Percentiles rank a stretch among this genome's conserved stretches.
Evolutionary conservation across 164 flowering plant species (phyloP).

Genomic region (Piper betle): DNA sequence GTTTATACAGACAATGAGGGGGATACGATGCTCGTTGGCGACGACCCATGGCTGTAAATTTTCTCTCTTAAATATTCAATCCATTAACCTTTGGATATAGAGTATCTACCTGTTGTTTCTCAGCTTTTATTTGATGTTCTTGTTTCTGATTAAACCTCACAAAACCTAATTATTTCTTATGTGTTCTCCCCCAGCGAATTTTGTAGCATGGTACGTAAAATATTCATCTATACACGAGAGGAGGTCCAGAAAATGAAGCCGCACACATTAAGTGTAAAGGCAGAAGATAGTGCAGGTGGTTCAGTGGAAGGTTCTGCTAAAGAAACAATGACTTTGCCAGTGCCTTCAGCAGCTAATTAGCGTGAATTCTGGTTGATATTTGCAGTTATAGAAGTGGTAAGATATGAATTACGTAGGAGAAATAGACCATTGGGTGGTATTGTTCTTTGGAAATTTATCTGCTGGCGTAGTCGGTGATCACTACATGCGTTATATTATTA

Average conservation of each 20-base stretch:
- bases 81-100: not conserved
- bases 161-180: not conserved
- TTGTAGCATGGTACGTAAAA: constrained; percentile 80
- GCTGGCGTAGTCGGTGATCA: no score
- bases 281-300: constrained; percentile 28
- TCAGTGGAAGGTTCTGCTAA: constrained; percentile 14
- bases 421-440: no score
- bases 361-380: not conserved
- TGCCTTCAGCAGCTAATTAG: no score
- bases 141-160: not conserved
- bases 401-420: no score
- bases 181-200: constrained; percentile 40
- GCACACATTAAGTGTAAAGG: constrained; percentile 30
- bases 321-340: no score
- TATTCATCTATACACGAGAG: constrained; percentile 72
- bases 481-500: no score
- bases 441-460: no score
- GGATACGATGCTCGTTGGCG: constrained; percentile 95
- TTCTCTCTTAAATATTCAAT: not conserved
- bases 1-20: constrained; percentile 83
- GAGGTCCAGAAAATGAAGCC: constrained; percentile 85
- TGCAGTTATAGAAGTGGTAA: no score
- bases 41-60: constrained; percentile 92
- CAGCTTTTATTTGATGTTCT: no score
- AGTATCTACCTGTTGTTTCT: not conserved